Percentiles rank a stretch among this genome's conserved stretches.
phyloP scores from a whole-genome alignment of 2,329 filamentous ascomycete species.

The Fusarium sp. region DNA sequence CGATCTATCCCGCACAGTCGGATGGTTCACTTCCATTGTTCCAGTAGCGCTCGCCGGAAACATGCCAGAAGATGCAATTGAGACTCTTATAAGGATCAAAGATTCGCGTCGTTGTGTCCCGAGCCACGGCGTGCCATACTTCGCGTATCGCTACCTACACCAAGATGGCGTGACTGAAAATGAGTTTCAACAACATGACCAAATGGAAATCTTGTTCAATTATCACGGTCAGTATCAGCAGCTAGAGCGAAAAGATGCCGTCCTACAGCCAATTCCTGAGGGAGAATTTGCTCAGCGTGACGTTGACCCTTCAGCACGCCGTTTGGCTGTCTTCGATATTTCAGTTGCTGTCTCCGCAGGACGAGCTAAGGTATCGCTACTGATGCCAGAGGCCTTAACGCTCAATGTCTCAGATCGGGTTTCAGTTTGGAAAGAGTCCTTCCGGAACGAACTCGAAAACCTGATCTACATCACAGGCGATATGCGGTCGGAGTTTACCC shows the following conservation, averaged over 20 bases:
- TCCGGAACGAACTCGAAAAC: not conserved
- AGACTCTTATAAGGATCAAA: constrained; percentile 49
- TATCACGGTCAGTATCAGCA: constrained; percentile 7
- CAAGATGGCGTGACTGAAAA: not conserved
- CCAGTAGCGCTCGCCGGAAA: not conserved
- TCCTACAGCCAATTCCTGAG: not conserved
- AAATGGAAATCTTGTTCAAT: constrained; percentile 11
- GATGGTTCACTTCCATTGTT: constrained; percentile 57
- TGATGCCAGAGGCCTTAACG: not conserved
- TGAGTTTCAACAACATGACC: not conserved
- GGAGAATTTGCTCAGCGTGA: not conserved
- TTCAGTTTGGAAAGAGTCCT: not conserved
- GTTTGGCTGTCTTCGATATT: constrained; percentile 1
- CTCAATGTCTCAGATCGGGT: not conserved
- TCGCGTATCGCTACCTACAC: not conserved
- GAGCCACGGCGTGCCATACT: not conserved
- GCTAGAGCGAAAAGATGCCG: not conserved
- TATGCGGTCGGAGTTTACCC: not conserved
- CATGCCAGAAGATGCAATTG: constrained; percentile 20
- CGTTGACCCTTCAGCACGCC: not conserved
- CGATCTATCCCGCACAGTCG: constrained; percentile 56
- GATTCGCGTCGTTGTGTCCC: constrained; percentile 51
- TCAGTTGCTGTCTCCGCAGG: not conserved
- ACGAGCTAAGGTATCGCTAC: not conserved
- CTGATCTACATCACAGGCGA: not conserved